These are phyloP conservation scores for Linnemannia hyalina DNA, from an alignment of 192 early-diverging fungal genomes.

Conservation along the genomic window DNA sequence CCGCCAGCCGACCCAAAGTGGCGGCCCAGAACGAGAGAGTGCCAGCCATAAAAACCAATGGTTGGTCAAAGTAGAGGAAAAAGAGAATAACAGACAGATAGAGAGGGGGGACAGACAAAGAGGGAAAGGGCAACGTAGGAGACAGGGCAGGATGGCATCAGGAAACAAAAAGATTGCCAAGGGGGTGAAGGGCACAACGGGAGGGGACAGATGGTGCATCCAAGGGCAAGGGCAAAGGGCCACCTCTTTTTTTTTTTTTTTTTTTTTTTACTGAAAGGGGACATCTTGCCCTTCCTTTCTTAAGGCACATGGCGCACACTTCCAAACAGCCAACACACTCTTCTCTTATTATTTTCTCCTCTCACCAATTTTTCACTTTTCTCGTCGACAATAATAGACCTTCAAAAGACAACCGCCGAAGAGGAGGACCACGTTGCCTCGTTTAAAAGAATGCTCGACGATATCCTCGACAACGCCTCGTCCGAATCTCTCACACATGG, in stretches of 20 bases:
- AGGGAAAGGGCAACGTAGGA: not conserved
- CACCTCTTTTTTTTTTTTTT: not conserved
- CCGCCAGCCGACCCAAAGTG: too few relatives aligned
- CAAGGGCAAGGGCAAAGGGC: not conserved
- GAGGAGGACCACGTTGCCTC: slow-evolving; percentile 57
- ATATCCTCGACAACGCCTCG: slow-evolving; percentile 50
- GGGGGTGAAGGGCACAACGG: not conserved
- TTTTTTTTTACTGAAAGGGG: not conserved
- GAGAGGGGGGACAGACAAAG: not conserved
- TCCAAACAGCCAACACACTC: not conserved
- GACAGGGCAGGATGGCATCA: slow-evolving; percentile 4
- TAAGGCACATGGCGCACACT: not conserved
- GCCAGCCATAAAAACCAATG: too few relatives aligned
- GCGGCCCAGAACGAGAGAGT: too few relatives aligned
- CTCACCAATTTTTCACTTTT: not conserved
- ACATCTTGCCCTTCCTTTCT: not conserved
- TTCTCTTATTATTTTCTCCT: not conserved
- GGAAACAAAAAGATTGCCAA: slow-evolving; percentile 2
- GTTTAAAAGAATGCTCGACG: slow-evolving; percentile 56
- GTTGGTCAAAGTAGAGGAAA: not conserved
- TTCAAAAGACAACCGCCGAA: slow-evolving; percentile 16
- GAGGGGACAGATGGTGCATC: slow-evolving; percentile 3
- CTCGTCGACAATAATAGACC: not conserved
- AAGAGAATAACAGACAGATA: not conserved
- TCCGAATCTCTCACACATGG: slow-evolving; percentile 50